A percentile compares a stretch with the other conserved stretches of the same genome.
Conservation (phyloP, 768 basidiomycete genomes). For the Tephrocybe rancida region DNA sequence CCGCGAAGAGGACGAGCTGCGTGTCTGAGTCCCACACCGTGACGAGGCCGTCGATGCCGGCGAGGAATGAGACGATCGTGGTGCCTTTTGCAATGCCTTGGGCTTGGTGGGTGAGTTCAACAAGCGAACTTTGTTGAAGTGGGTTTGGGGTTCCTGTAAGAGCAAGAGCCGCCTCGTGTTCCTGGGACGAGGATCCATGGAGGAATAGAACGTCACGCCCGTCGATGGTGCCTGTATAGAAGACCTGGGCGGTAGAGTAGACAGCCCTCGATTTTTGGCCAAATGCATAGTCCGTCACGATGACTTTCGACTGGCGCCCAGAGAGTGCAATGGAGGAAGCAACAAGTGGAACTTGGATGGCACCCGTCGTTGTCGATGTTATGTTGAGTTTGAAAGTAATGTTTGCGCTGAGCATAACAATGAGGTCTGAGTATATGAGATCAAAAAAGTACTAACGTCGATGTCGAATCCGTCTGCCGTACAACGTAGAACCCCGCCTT, state of each 20-base stretch:
- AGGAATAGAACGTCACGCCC: slow-evolving; percentile 65
- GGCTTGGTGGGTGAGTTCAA: slow-evolving; percentile 28
- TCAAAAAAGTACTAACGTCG: slow-evolving; percentile 47
- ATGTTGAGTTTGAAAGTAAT: slow-evolving; percentile 64
- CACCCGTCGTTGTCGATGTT: slow-evolving; percentile 45
- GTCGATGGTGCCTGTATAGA: slow-evolving; percentile 66
- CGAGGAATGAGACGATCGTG: slow-evolving; percentile 55
- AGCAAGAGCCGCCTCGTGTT: slow-evolving; percentile 53
- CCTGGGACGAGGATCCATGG: slow-evolving; percentile 55
- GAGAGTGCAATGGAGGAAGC: slow-evolving; percentile 55
- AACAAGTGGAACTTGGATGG: slow-evolving; percentile 58
- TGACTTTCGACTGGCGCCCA: slow-evolving; percentile 75
- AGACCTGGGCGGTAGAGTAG: slow-evolving; percentile 75
- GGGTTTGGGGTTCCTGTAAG: slow-evolving; percentile 50
- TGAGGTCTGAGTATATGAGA: neutral
- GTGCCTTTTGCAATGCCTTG: slow-evolving; percentile 19
- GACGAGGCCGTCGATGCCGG: slow-evolving; percentile 59
- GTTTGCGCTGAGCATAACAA: slow-evolving; percentile 34
- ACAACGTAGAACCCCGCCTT: slow-evolving; percentile 68
- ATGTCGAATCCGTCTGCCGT: slow-evolving; percentile 68
- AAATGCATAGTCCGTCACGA: slow-evolving; percentile 74
- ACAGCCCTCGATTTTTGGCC: slow-evolving; percentile 56
- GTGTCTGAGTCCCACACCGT: slow-evolving; percentile 67
- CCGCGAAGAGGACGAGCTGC: slow-evolving; percentile 70
- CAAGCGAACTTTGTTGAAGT: slow-evolving; percentile 28